Evolutionary conservation across 176 grass and related monocot species (phyloP), one percentile per base, ranked within the genome.

Genomic region (Cenchrus americanus): DNA sequence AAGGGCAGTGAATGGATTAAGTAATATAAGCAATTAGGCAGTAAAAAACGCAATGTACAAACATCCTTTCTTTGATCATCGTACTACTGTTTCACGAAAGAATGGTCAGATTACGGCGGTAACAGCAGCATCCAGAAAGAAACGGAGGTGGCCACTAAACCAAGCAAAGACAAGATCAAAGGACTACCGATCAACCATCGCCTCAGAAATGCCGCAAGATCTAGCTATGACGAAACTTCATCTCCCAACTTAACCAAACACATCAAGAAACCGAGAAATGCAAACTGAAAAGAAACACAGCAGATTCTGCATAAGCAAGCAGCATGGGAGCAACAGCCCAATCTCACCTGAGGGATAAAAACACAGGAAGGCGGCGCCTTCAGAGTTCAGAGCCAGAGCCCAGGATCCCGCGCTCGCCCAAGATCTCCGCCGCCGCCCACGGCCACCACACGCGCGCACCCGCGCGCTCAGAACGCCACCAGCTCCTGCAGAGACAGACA

Each of bases 341-440:
- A 80, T 62, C 88, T 69, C 62, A 90, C 88, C 88, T 80, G 60
- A 19, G 42, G 32, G n/a, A 58, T 22, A 52, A 22, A 75, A 32
- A 50, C 43, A 51, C 22, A 73, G 22, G 26, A 30, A 3, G 53
- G 41, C 63, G 59, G 55, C 55, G 18, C 24, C 58, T 71, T 43
- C 57, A 44, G 43, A 44, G 43, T 44, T 44, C 43, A 59, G 75
- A 81, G 61, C 18, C 65, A 8, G 49, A 58, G 3, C 19, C 4
- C 55, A 71, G 66, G 58, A 82, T 72, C 37, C 37, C 24, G 10
- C 46, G 10, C 70, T 30, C 65, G 34, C 12, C 59, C 19, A 30
- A 87, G 75, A 59, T 52, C 67, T 66, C 84, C 73, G 75, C 30
- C 57, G 40, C 19, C 23, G 27, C 55, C 47, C 78, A 55, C 40